phyloP scores from a whole-genome alignment of 202 grass and related monocot species.

The Zoysia matrella region DNA sequence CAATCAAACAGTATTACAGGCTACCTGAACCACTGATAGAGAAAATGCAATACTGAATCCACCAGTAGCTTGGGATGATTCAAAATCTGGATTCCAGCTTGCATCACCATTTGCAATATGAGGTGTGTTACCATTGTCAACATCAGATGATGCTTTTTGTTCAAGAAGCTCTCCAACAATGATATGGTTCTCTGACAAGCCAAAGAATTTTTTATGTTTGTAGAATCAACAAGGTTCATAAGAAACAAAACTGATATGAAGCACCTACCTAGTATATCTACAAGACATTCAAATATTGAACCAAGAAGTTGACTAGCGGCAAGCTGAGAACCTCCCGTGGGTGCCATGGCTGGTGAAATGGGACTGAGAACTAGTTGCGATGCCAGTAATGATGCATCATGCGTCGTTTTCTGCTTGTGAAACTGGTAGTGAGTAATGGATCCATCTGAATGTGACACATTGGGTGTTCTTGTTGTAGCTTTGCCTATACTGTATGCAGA shows the following conservation, averaged over 20 bases:
- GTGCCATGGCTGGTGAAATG: conserved; percentile 81
- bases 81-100: conserved; percentile 85
- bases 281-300: conserved; percentile 74
- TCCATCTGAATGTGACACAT: conserved; percentile 56
- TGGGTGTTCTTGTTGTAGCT: conserved; percentile 50
- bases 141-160: conserved; percentile 72
- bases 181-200: conserved; percentile 85
- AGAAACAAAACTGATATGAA: conserved; percentile 38
- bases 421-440: conserved; percentile 46
- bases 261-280: conserved; percentile 83
- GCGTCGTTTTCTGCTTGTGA: conserved; percentile 75
- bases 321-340: conserved; percentile 72
- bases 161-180: conserved; percentile 93
- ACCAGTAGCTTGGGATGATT: conserved; percentile 88
- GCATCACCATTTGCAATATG: conserved; percentile 61
- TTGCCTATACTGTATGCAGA: conserved; percentile 57
- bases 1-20: conserved; percentile 25
- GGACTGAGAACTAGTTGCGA: conserved; percentile 82
- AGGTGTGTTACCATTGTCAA: conserved; percentile 67
- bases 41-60: conserved; percentile 91
- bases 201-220: conserved; percentile 39
- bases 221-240: conserved; percentile 39
- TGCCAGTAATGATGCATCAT: conserved; percentile 53
- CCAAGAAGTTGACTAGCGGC: conserved; percentile 73
- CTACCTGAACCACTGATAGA: conserved; percentile 90